These are phyloP conservation scores for Jackrogersella minutella DNA, from an alignment of 495 filamentous ascomycete species.

Conservation along the genomic window DNA sequence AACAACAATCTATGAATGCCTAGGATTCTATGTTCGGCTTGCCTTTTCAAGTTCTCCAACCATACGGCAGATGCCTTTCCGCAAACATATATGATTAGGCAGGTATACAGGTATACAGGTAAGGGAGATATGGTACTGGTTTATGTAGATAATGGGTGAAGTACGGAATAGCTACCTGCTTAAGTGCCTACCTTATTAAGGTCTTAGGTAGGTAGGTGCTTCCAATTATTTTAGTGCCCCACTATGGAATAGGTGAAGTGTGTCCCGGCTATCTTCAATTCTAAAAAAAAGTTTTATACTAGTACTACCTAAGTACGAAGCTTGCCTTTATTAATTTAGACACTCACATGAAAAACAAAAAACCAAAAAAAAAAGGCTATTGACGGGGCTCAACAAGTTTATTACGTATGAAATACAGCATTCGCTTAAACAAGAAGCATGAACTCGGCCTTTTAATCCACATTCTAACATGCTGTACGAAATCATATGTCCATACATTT, in stretches of 20 bases:
- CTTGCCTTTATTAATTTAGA: conserved; percentile 22
- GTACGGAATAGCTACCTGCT: neutral
- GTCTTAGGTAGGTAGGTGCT: neutral
- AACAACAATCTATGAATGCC: neutral
- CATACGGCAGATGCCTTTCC: conserved; percentile 2
- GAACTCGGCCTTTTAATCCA: conserved; percentile 12
- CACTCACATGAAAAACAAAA: conserved; percentile 9
- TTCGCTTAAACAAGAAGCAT: conserved; percentile 6
- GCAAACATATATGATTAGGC: neutral
- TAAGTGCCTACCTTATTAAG: neutral
- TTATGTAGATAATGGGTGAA: neutral
- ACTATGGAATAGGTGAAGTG: conserved; percentile 12
- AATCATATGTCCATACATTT: conserved; percentile 12
- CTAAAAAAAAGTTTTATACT: conserved; percentile 3
- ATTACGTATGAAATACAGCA: conserved; percentile 33
- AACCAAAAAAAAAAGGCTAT: conserved; percentile 6
- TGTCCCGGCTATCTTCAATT: conserved; percentile 1
- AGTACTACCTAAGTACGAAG: conserved; percentile 17
- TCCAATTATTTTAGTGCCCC: conserved; percentile 23
- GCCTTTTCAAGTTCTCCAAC: conserved; percentile 20
- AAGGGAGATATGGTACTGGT: neutral
- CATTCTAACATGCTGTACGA: conserved; percentile 11
- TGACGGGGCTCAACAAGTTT: conserved; percentile 18
- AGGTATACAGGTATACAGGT: neutral
- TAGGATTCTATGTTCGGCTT: conserved; percentile 15